Conservation (phyloP, 2,329 filamentous ascomycete genomes). For the Sporothrix pallida region DNA sequence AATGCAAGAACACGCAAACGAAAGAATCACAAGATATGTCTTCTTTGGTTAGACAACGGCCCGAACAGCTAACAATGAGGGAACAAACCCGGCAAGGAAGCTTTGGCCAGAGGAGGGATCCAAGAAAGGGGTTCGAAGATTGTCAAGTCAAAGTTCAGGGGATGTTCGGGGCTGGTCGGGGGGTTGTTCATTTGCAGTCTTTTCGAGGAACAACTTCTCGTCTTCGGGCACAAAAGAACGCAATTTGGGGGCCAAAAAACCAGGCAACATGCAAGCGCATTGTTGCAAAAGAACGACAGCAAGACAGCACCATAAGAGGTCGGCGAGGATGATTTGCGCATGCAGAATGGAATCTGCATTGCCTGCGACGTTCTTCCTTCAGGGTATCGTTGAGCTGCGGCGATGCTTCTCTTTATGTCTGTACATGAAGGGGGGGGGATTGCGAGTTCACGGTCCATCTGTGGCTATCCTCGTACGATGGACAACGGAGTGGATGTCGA, state of each 20-base stretch:
- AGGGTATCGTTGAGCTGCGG: too few species aligned
- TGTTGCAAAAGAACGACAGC: too few species aligned
- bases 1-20: neutral
- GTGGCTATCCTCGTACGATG: too few species aligned
- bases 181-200: neutral
- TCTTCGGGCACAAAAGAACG: neutral
- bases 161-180: neutral
- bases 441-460: too few species aligned
- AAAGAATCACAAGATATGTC: neutral
- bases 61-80: neutral
- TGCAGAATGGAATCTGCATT: neutral
- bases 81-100: neutral
- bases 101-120: neutral
- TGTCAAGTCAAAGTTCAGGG: neutral
- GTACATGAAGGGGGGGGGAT: too few species aligned
- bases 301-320: too few species aligned
- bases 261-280: neutral
- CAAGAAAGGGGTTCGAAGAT: neutral
- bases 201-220: neutral
- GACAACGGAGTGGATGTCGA: too few species aligned
- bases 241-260: slow-evolving; percentile 23
- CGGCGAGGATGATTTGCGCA: too few species aligned
- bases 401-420: too few species aligned
- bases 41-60: neutral
- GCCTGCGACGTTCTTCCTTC: neutral